Evolutionary conservation across 2,329 filamentous ascomycete species (phyloP).

Genomic region (Ploettnerulaceae sp.): DNA sequence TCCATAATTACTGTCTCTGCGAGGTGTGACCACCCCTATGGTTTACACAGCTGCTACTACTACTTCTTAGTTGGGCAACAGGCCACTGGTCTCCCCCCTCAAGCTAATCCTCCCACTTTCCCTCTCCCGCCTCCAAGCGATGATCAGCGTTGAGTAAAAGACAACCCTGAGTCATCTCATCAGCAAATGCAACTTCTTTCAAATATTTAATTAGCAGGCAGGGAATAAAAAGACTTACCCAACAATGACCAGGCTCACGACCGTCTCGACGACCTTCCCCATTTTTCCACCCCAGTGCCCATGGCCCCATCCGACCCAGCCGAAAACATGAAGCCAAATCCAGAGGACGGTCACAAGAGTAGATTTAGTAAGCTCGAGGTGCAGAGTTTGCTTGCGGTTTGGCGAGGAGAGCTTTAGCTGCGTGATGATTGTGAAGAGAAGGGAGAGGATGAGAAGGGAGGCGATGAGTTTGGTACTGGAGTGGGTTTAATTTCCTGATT

Average conservation of each 20-base stretch:
- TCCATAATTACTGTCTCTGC: too few relatives aligned
- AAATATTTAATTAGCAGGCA: background rate
- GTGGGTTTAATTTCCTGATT: background rate
- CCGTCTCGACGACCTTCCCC: background rate
- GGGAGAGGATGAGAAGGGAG: background rate
- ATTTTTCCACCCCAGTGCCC: background rate
- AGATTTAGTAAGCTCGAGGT: background rate
- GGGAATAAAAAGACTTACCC: background rate
- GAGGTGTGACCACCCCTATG: too few relatives aligned
- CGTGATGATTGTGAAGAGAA: conserved; percentile 1
- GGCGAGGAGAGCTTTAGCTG: conserved; percentile 3
- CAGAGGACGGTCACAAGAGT: background rate
- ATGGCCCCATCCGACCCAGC: background rate
- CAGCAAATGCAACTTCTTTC: background rate
- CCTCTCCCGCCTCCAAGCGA: background rate
- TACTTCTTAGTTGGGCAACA: too few relatives aligned
- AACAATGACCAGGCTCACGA: background rate
- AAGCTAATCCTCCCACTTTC: conserved; percentile 2
- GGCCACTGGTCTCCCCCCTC: too few relatives aligned
- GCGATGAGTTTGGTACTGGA: background rate
- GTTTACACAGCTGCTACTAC: too few relatives aligned
- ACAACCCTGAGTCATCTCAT: background rate
- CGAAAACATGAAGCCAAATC: background rate
- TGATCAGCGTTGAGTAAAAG: conserved; percentile 3
- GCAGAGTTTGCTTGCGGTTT: conserved; percentile 3